phyloP scores from a whole-genome alignment of 345 rosid genomes.

The Camelina laxa region DNA sequence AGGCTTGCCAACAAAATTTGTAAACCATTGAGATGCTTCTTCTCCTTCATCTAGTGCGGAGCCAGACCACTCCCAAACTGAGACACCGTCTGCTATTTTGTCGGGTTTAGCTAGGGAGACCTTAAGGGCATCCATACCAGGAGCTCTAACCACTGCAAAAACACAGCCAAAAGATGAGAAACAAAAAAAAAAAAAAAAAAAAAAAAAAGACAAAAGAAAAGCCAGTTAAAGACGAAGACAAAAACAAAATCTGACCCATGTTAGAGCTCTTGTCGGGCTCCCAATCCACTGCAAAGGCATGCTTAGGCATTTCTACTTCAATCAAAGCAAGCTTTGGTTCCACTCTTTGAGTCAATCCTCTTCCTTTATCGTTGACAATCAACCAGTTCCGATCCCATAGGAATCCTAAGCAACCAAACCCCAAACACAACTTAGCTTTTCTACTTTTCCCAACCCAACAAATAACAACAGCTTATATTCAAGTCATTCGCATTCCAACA shows the following conservation, averaged over 20 bases:
- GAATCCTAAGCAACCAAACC: conserved; percentile 58
- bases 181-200: too few relatives aligned
- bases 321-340: conserved; percentile 91
- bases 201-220: not conserved
- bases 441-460: not conserved
- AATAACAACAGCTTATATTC: not conserved
- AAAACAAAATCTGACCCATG: conserved; percentile 54
- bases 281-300: conserved; percentile 69
- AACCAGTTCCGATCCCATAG: conserved; percentile 93
- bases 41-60: conserved; percentile 90
- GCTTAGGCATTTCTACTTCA: conserved; percentile 59
- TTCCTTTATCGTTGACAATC: conserved; percentile 68
- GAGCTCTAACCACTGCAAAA: conserved; percentile 70
- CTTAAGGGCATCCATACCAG: conserved; percentile 74
- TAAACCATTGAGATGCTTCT: conserved; percentile 85
- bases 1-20: conserved; percentile 73
- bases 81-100: conserved; percentile 57
- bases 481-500: not conserved
- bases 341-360: conserved; percentile 86
- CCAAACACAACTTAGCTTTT: not conserved
- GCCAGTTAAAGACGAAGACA: not conserved
- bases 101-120: conserved; percentile 59
- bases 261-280: conserved; percentile 56
- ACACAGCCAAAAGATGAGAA: conserved; percentile 9
- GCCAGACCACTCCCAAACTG: conserved; percentile 96